These are phyloP conservation scores for Cladosporium cucumerinum DNA, from an alignment of 2,329 filamentous ascomycete genomes.

Conservation along the genomic window DNA sequence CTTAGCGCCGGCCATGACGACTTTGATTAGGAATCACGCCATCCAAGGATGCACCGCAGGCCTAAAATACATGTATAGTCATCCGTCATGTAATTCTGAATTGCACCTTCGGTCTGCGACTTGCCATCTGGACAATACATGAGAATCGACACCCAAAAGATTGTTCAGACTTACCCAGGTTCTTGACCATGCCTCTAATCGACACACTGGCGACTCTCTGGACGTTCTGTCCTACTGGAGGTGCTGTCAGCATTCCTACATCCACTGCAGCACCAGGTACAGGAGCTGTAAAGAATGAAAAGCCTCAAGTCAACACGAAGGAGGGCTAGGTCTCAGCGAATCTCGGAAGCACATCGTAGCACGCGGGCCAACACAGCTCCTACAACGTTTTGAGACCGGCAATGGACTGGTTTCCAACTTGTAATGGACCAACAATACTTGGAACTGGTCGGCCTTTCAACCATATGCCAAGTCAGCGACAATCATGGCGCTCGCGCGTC, in stretches of 20 bases:
- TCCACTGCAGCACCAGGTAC: not conserved
- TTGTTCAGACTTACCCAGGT: not conserved
- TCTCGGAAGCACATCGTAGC: not conserved
- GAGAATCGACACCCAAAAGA: not conserved
- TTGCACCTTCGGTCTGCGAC: not conserved
- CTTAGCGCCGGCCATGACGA: not conserved
- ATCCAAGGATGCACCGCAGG: not conserved
- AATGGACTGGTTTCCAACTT: not conserved
- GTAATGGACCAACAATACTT: not conserved
- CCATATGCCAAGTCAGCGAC: not conserved
- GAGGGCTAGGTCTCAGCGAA: not conserved
- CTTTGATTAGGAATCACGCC: conserved; percentile 11
- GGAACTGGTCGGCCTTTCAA: not conserved
- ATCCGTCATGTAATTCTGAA: not conserved
- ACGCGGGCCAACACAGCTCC: not conserved
- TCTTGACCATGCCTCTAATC: not conserved
- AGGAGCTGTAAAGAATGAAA: not conserved
- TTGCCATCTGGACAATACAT: not conserved
- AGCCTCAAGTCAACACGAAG: not conserved
- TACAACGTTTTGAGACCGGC: not conserved
- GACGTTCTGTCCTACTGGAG: conserved; percentile 3
- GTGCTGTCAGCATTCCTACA: conserved; percentile 3
- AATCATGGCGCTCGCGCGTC: not conserved
- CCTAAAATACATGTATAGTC: not conserved
- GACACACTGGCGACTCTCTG: conserved; percentile 1